A percentile compares a stretch with the other conserved stretches of the same genome.
Conservation (phyloP, 139 green algal genomes). For the Pleodorina starrii region DNA sequence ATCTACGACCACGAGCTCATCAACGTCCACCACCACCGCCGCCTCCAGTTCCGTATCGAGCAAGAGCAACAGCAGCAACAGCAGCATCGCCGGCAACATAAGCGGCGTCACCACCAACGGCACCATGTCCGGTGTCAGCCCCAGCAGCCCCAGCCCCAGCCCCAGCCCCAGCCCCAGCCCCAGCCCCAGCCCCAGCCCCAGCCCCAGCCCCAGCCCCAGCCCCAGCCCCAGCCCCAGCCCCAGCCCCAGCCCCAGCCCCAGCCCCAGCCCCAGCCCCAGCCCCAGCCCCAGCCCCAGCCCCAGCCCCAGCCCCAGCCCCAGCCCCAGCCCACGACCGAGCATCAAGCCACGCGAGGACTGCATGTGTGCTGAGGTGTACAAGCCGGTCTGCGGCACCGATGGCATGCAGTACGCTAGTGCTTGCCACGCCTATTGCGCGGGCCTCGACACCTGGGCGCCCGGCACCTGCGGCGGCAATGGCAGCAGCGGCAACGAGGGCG, state of each 20-base stretch:
- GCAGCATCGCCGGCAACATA: no score
- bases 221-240: not conserved
- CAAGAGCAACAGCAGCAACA: no score
- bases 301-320: not conserved
- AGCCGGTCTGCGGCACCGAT: not conserved
- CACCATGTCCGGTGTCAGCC: not conserved
- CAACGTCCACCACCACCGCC: no score
- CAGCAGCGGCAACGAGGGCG: no score
- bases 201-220: not conserved
- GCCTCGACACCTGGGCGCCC: not conserved
- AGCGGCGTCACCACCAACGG: not conserved
- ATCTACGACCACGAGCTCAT: no score
- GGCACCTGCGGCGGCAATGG: not conserved
- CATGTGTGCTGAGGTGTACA: not conserved
- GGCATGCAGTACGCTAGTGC: not conserved
- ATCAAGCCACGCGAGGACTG: not conserved
- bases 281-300: not conserved
- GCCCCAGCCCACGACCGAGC: not conserved
- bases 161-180: not conserved
- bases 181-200: not conserved
- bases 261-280: not conserved
- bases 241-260: not conserved
- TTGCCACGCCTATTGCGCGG: slow-evolving; percentile 17
- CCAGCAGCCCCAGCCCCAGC: not conserved
- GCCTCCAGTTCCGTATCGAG: no score